These are phyloP conservation scores for Zangia roseola DNA, from an alignment of 768 basidiomycete species.

Conservation along the genomic window DNA sequence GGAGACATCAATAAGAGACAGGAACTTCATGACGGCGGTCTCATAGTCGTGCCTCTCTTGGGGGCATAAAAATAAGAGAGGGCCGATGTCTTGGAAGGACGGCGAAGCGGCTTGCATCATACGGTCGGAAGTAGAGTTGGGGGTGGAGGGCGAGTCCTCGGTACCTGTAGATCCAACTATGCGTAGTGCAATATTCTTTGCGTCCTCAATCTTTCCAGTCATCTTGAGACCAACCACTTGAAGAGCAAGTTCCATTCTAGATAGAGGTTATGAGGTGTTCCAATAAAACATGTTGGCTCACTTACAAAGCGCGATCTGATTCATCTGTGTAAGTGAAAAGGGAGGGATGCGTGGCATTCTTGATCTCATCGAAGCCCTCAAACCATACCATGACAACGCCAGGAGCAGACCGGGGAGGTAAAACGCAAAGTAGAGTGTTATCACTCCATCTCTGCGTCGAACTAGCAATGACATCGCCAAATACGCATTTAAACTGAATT, in stretches of 20 bases:
- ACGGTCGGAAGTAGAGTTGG: constrained; percentile 34
- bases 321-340: constrained; percentile 92
- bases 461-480: constrained; percentile 79
- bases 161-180: constrained; percentile 77
- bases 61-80: constrained; percentile 54
- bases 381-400: constrained; percentile 92
- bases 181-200: constrained; percentile 88
- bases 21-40: constrained; percentile 72
- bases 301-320: constrained; percentile 84
- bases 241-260: constrained; percentile 91
- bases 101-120: constrained; percentile 56
- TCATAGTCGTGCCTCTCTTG: constrained; percentile 68
- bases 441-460: constrained; percentile 91
- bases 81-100: constrained; percentile 51
- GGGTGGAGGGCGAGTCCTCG: constrained; percentile 40
- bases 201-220: constrained; percentile 93
- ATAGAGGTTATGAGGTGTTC: constrained; percentile 14
- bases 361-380: constrained; percentile 65
- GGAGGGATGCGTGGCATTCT: constrained; percentile 51
- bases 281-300: constrained; percentile 17
- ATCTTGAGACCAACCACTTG: constrained; percentile 96
- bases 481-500: constrained; percentile 72
- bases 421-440: constrained; percentile 86
- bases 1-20: constrained; percentile 72
- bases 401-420: constrained; percentile 78